Evolutionary conservation across 1,139 yeast species (phyloP).

Genomic region (Meyerozyma carpophila): DNA sequence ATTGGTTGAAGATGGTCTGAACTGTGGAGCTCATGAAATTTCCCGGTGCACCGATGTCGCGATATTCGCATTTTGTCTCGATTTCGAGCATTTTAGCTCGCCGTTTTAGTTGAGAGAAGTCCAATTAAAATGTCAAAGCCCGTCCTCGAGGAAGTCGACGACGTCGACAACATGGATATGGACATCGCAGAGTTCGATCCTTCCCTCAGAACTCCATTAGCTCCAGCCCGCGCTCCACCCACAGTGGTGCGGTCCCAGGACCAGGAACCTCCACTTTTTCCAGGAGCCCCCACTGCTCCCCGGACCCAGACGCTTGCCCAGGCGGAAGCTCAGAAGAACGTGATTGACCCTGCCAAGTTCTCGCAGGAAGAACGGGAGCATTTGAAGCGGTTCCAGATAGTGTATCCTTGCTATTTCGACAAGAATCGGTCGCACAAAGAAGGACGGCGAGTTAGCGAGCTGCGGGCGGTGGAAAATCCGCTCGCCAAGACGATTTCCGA

Average conservation of each 20-base stretch:
- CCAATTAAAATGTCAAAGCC: slow-evolving; percentile 50
- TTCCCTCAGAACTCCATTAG: slow-evolving; percentile 57
- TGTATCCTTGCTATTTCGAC: slow-evolving; percentile 94
- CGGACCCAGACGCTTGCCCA: slow-evolving; percentile 3
- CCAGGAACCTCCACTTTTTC: slow-evolving; percentile 18
- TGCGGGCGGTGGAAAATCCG: slow-evolving; percentile 77
- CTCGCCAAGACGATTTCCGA: slow-evolving; percentile 78
- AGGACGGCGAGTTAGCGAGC: slow-evolving; percentile 74
- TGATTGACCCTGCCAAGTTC: slow-evolving; percentile 35
- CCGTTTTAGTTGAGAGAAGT: not conserved
- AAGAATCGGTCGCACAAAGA: slow-evolving; percentile 64
- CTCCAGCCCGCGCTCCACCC: slow-evolving; percentile 59
- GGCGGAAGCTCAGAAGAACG: slow-evolving; percentile 14
- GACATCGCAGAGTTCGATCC: slow-evolving; percentile 92
- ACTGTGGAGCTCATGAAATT: not conserved
- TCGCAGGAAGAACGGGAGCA: slow-evolving; percentile 52
- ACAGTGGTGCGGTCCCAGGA: slow-evolving; percentile 63
- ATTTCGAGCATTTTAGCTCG: not conserved
- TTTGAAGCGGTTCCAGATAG: slow-evolving; percentile 60
- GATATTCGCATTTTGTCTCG: not conserved
- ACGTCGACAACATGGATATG: slow-evolving; percentile 88
- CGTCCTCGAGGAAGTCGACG: slow-evolving; percentile 75
- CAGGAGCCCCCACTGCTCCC: slow-evolving; percentile 15
- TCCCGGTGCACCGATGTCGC: not conserved
- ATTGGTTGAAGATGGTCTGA: not conserved